phyloP scores from a whole-genome alignment of 805 yeast genomes.

The Teunomyces cretensis region DNA sequence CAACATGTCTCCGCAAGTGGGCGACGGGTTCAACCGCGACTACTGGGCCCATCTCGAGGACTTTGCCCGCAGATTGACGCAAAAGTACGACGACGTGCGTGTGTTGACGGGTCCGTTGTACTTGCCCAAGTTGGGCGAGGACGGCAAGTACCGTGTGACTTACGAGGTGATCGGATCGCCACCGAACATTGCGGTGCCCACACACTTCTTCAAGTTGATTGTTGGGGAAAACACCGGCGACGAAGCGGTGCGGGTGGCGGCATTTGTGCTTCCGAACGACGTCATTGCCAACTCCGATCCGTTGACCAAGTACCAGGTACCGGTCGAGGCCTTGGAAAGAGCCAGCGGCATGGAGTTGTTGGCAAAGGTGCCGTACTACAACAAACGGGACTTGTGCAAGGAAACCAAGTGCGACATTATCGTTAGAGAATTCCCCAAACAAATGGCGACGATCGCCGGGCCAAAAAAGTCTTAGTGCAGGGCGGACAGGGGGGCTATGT shows the following conservation, averaged over 20 bases:
- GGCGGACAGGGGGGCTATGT: not conserved
- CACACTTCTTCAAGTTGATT: slow-evolving; percentile 89
- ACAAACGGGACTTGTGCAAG: slow-evolving; percentile 66
- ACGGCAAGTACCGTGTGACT: slow-evolving; percentile 80
- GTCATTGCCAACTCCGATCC: slow-evolving; percentile 69
- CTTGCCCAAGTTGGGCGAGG: slow-evolving; percentile 74
- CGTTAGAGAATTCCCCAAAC: slow-evolving; percentile 74
- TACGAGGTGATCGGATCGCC: slow-evolving; percentile 97
- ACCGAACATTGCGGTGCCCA: slow-evolving; percentile 94
- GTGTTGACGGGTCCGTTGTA: slow-evolving; percentile 93
- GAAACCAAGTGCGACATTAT: slow-evolving; percentile 78
- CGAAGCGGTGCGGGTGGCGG: slow-evolving; percentile 68
- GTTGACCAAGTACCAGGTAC: slow-evolving; percentile 76
- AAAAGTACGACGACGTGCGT: slow-evolving; percentile 71
- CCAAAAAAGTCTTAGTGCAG: not conserved
- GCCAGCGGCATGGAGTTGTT: slow-evolving; percentile 83
- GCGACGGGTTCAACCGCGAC: slow-evolving; percentile 95
- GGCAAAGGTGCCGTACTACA: slow-evolving; percentile 58
- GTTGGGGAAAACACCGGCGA: slow-evolving; percentile 67
- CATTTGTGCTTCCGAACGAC: slow-evolving; percentile 93
- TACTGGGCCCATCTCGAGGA: slow-evolving; percentile 97
- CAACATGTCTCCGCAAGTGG: slow-evolving; percentile 96
- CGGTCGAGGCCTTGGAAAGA: slow-evolving; percentile 84
- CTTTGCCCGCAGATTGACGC: slow-evolving; percentile 75
- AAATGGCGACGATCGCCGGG: slow-evolving; percentile 10